Evolutionary conservation across 257 asterid species (phyloP), one percentile per base, ranked within the genome.

Genomic region (Solanum sparsipilum): DNA sequence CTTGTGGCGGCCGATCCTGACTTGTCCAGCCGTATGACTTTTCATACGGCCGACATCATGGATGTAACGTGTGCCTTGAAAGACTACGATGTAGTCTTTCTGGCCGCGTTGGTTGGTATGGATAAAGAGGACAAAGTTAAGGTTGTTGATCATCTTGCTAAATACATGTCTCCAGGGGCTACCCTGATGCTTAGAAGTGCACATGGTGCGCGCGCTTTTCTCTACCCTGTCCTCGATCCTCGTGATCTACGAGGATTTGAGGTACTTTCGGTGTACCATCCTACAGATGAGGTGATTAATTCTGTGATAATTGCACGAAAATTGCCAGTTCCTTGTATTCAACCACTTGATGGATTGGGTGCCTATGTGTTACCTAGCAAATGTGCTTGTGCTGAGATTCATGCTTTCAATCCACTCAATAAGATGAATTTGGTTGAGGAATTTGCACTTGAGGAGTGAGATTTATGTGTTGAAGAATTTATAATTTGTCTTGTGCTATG

Each of bases 91-190:
- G 98, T 96, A 0, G 98, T 96, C 4, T 95, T 95, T 91, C 85
- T 96, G 92, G 99, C 99, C 0, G 99, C 99, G 2, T 91, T 96
- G 0, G 99, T 96, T 63, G 99, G 99, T 20, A 93, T 94, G 98
- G 96, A 94, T n/a, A 88, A 91, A 48, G 96, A 93, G 78, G 95
- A 93, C 10, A 96, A 96, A 90, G 88, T 88, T 83, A 84, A 76
- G 3, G 93, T 92, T 25, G 87, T 96, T 7, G 95, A 93, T 78
- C 96, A 95, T 70, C 68, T 96, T 85, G 94, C 91, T 0, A 90
- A 88, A 86, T 78, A 88, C 48, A 95, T 96, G 99, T 91, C 95
- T 1, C 95, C 98, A 0, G 98, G 99, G 20, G 98, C 96, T 10
- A 70, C 94, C 11, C 91, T 96, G 70, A 94, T 95, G 98, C 89